Evolutionary conservation across 2,329 filamentous ascomycete species (phyloP).

Genomic region (Botrytis tulipae): DNA sequence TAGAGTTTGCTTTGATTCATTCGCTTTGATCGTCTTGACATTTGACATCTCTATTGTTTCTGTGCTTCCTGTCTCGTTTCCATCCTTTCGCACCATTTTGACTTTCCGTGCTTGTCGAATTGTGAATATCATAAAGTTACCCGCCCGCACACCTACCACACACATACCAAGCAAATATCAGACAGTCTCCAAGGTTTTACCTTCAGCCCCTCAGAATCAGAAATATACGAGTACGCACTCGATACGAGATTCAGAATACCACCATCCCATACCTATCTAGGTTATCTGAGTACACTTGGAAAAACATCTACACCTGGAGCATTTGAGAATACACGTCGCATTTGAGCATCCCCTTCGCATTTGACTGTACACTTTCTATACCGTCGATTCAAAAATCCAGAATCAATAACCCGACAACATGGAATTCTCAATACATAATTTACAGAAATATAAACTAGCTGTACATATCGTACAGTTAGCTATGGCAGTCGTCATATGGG

Average conservation of each 20-base stretch:
- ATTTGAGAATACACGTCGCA: not conserved
- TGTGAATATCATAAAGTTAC: not conserved
- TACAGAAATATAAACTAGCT: slow-evolving; percentile 49
- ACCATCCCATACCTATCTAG: not conserved
- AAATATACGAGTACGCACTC: not conserved
- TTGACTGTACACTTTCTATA: not conserved
- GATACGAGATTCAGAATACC: not conserved
- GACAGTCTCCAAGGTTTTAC: not conserved
- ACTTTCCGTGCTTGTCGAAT: not conserved
- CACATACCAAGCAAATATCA: not conserved
- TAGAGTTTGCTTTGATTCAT: not conserved
- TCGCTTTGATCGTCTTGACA: not conserved
- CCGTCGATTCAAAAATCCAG: not conserved
- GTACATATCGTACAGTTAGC: slow-evolving; percentile 56
- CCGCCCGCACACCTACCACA: not conserved
- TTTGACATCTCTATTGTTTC: not conserved
- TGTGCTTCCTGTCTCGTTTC: too few relatives aligned
- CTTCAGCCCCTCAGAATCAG: slow-evolving; percentile 6
- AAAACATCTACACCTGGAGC: not conserved
- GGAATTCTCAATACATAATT: slow-evolving; percentile 37
- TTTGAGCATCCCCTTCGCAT: not conserved
- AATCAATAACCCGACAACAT: slow-evolving; percentile 23
- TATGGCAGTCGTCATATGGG: slow-evolving; percentile 55
- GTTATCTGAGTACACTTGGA: not conserved
- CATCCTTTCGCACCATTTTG: not conserved